phyloP scores from a whole-genome alignment of 2,329 filamentous ascomycete species.

The Sclerotinia sclerotiorum region DNA sequence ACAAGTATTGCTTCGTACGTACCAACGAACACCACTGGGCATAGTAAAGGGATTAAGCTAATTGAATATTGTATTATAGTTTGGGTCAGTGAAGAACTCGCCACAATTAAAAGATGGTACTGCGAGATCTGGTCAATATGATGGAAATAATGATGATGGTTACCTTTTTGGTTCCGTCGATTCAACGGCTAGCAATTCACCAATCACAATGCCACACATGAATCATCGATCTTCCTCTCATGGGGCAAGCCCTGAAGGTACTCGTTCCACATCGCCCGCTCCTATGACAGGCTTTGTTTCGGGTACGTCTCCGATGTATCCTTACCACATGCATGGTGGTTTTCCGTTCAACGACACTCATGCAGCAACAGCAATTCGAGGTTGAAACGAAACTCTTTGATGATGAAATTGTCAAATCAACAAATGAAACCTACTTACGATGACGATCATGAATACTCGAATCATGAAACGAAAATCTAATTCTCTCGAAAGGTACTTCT shows the following conservation, averaged over 20 bases:
- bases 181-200: conserved; percentile 42
- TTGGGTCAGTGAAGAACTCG: conserved; percentile 59
- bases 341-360: conserved; percentile 41
- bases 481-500: neutral
- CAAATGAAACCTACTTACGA: neutral
- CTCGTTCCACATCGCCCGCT: conserved; percentile 47
- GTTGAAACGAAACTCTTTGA: conserved; percentile 31
- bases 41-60: conserved; percentile 42
- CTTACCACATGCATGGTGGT: conserved; percentile 38
- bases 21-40: conserved; percentile 43
- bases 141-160: conserved; percentile 46
- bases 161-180: conserved; percentile 38
- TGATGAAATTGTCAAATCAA: neutral
- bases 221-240: conserved; percentile 33
- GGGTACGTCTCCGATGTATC: conserved; percentile 46
- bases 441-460: conserved; percentile 12
- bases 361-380: conserved; percentile 42
- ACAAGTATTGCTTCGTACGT: conserved; percentile 99
- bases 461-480: conserved; percentile 8
- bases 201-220: conserved; percentile 34
- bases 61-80: conserved; percentile 49
- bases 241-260: conserved; percentile 40
- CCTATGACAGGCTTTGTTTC: conserved; percentile 49
- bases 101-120: conserved; percentile 53
- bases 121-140: conserved; percentile 45